These are phyloP conservation scores for Phialophora expanda DNA, from an alignment of 2,329 filamentous ascomycete genomes.

Conservation along the genomic window DNA sequence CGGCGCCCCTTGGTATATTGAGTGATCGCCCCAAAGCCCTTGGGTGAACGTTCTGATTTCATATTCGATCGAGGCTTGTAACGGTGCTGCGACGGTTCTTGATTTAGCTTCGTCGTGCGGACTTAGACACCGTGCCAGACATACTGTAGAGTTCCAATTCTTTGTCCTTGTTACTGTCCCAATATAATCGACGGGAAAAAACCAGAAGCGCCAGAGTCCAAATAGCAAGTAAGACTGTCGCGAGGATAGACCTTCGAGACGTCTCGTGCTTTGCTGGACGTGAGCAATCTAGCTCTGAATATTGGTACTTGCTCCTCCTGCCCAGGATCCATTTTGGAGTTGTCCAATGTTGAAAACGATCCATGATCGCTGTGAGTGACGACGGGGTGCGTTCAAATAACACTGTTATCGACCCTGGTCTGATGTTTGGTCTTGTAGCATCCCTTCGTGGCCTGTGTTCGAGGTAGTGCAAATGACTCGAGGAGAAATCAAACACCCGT, in stretches of 20 bases:
- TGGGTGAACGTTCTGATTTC: not conserved
- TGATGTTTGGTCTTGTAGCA: no score
- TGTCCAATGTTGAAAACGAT: not conserved
- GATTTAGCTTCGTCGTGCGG: not conserved
- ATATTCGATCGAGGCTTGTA: not conserved
- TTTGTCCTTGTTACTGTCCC: not conserved
- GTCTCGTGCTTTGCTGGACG: not conserved
- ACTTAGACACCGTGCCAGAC: not conserved
- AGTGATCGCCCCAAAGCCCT: not conserved
- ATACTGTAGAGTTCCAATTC: not conserved
- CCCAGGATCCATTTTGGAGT: not conserved
- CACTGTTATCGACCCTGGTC: no score
- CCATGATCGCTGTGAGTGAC: not conserved
- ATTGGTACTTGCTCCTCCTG: not conserved
- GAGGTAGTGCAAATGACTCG: not conserved
- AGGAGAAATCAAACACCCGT: not conserved
- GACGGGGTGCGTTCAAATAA: no score
- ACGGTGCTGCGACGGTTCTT: not conserved
- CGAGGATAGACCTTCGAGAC: not conserved
- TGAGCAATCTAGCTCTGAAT: not conserved
- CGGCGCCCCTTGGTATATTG: conserved; percentile 1
- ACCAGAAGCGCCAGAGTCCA: not conserved
- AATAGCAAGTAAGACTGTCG: not conserved
- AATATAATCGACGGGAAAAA: not conserved
- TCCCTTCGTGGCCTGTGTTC: not conserved